These are phyloP conservation scores for Candida jianshihensis DNA, from an alignment of 805 yeast genomes.

Conservation along the genomic window DNA sequence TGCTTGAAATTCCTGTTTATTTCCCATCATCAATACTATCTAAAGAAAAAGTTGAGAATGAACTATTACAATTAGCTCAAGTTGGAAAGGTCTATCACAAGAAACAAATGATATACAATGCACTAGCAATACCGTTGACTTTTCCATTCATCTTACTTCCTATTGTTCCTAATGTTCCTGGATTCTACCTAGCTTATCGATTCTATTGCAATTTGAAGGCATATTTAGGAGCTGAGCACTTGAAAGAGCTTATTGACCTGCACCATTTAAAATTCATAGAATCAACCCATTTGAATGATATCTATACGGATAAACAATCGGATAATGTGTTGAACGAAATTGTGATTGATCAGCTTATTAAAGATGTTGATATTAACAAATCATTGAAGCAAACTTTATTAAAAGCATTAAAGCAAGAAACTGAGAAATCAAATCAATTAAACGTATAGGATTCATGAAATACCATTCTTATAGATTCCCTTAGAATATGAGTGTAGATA, in stretches of 20 bases:
- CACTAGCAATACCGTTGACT: conserved; percentile 65
- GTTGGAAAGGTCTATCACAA: conserved; percentile 45
- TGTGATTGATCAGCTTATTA: conserved; percentile 31
- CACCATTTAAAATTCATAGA: conserved; percentile 31
- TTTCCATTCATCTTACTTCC: conserved; percentile 79
- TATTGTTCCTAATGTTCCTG: conserved; percentile 87
- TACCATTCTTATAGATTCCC: too few species aligned
- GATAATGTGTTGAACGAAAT: conserved; percentile 36
- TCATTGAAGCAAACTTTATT: conserved; percentile 32
- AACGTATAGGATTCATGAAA: not conserved
- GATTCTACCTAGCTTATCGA: conserved; percentile 76
- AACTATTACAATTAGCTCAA: conserved; percentile 36
- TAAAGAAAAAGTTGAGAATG: conserved; percentile 24
- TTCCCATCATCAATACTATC: conserved; percentile 38
- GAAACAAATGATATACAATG: conserved; percentile 46
- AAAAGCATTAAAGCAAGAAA: conserved; percentile 52
- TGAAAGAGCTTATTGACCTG: conserved; percentile 46
- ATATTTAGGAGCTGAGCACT: conserved; percentile 61
- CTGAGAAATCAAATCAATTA: conserved; percentile 1
- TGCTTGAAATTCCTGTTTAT: conserved; percentile 36
- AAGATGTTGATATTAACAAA: conserved; percentile 37
- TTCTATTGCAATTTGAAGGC: conserved; percentile 83
- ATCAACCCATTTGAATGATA: conserved; percentile 25
- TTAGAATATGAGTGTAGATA: too few species aligned
- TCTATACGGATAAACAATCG: conserved; percentile 19